Evolutionary conservation across 495 filamentous ascomycete genomes (phyloP).

Genomic region (Aspergillus heteromorphus): DNA sequence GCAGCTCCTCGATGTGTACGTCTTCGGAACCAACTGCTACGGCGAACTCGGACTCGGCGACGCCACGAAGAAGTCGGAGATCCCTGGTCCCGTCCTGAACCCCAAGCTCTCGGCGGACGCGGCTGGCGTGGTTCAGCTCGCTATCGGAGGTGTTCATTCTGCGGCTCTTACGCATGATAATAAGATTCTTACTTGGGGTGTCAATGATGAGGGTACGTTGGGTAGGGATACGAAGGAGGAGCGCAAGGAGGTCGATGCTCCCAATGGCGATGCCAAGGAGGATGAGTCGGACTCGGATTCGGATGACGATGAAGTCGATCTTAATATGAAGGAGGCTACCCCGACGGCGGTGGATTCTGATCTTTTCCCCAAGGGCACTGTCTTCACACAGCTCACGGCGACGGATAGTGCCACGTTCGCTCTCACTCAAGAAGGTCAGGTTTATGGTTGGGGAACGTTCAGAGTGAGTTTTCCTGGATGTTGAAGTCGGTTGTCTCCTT

Average conservation of each 20-base stretch:
- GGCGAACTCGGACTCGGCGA: slow-evolving; percentile 52
- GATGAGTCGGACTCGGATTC: slow-evolving; percentile 25
- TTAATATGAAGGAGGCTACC: slow-evolving; percentile 56
- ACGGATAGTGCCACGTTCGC: slow-evolving; percentile 60
- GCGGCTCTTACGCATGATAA: slow-evolving; percentile 61
- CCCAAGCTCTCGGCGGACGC: slow-evolving; percentile 33
- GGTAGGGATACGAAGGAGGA: slow-evolving; percentile 56
- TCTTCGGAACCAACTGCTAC: slow-evolving; percentile 42
- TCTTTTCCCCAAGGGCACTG: slow-evolving; percentile 45
- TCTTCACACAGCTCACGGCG: slow-evolving; percentile 55
- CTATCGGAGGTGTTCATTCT: slow-evolving; percentile 62
- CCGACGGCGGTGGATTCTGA: slow-evolving; percentile 43
- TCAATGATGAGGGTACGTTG: slow-evolving; percentile 63
- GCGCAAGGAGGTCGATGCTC: slow-evolving; percentile 42
- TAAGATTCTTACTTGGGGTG: slow-evolving; percentile 65
- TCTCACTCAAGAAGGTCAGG: slow-evolving; percentile 56
- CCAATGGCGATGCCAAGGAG: slow-evolving; percentile 23
- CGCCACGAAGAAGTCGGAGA: slow-evolving; percentile 37
- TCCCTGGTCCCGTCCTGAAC: slow-evolving; percentile 49
- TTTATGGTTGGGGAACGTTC: slow-evolving; percentile 73
- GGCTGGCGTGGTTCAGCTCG: slow-evolving; percentile 54
- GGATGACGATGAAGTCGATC: slow-evolving; percentile 44
- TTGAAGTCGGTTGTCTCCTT: not conserved
- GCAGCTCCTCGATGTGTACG: slow-evolving; percentile 41
- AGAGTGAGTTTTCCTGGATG: slow-evolving; percentile 37